A percentile compares a stretch with the other conserved stretches of the same genome.
These are phyloP conservation scores for Catharanthus roseus DNA, from an alignment of 257 asterid species.

Conservation along the genomic window DNA sequence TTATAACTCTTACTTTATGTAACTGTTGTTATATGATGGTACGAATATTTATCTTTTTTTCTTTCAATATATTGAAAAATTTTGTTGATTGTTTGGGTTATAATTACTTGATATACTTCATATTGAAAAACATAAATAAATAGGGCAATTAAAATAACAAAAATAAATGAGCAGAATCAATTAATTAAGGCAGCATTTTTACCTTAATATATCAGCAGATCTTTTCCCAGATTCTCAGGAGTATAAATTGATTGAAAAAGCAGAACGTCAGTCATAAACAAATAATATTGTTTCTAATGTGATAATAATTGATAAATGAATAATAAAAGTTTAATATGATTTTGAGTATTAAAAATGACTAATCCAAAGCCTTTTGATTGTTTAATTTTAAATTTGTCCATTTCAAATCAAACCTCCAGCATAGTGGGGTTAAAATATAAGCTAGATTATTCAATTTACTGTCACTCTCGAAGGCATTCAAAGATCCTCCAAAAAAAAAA, in stretches of 20 bases:
- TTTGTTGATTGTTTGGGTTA: too few species aligned
- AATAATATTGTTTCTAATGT: not conserved
- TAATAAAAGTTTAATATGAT: not conserved
- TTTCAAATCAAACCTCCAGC: constrained; percentile 2
- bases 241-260: not conserved
- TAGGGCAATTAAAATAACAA: too few species aligned
- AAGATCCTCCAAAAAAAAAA: constrained; percentile 7
- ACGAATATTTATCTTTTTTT: too few species aligned
- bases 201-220: not conserved
- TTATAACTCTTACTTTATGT: too few species aligned
- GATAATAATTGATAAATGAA: not conserved
- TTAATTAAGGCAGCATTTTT: not conserved
- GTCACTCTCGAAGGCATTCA: constrained; percentile 9
- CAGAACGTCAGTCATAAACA: not conserved
- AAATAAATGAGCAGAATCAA: not conserved
- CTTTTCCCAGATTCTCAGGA: not conserved
- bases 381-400: not conserved
- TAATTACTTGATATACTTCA: too few species aligned
- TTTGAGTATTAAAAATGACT: not conserved
- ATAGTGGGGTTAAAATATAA: not conserved
- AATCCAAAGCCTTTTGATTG: not conserved
- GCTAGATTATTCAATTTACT: constrained; percentile 3
- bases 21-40: too few species aligned
- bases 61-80: too few species aligned
- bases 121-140: too few species aligned